Conservation (phyloP, 176 grass and related monocot genomes). For the Triticum urartu region DNA sequence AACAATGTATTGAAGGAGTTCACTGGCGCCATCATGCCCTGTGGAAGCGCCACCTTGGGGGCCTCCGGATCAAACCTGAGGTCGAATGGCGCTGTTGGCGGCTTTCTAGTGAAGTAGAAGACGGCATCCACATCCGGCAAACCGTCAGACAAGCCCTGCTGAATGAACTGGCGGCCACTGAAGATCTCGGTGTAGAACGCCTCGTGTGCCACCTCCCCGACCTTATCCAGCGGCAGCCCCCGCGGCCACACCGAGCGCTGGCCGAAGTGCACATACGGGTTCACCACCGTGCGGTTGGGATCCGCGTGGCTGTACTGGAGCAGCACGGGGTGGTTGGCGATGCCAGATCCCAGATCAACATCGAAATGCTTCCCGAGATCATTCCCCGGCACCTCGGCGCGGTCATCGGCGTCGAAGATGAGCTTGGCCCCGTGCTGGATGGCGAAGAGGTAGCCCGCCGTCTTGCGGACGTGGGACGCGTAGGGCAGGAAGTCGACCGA, state of each 20-base stretch:
- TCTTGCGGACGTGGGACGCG: slow-evolving; percentile 84
- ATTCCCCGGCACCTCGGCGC: slow-evolving; percentile 74
- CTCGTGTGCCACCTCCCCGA: slow-evolving; percentile 87
- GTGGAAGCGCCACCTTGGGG: slow-evolving; percentile 81
- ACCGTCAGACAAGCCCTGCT: slow-evolving; percentile 90
- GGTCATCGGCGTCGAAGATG: slow-evolving; percentile 92
- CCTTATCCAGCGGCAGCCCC: slow-evolving; percentile 80
- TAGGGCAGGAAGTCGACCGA: slow-evolving; percentile 94
- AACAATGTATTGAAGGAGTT: slow-evolving; percentile 98
- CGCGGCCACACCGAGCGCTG: slow-evolving; percentile 95
- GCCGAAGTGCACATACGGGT: slow-evolving; percentile 96
- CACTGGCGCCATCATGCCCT: slow-evolving; percentile 88
- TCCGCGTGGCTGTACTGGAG: slow-evolving; percentile 94
- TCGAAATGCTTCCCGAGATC: slow-evolving; percentile 86
- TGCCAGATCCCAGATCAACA: slow-evolving; percentile 62
- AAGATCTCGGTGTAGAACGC: slow-evolving; percentile 93
- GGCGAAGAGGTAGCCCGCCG: slow-evolving; percentile 87
- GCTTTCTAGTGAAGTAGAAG: slow-evolving; percentile 97
- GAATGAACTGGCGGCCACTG: slow-evolving; percentile 89
- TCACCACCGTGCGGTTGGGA: slow-evolving; percentile 86
- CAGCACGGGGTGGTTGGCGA: slow-evolving; percentile 67
- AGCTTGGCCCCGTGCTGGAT: slow-evolving; percentile 94
- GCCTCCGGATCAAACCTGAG: slow-evolving; percentile 83
- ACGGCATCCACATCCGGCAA: slow-evolving; percentile 90
- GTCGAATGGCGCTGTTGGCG: slow-evolving; percentile 54